Conservation (phyloP, 1,284 basidiomycete species). For the Ceratobasidium sp. region DNA sequence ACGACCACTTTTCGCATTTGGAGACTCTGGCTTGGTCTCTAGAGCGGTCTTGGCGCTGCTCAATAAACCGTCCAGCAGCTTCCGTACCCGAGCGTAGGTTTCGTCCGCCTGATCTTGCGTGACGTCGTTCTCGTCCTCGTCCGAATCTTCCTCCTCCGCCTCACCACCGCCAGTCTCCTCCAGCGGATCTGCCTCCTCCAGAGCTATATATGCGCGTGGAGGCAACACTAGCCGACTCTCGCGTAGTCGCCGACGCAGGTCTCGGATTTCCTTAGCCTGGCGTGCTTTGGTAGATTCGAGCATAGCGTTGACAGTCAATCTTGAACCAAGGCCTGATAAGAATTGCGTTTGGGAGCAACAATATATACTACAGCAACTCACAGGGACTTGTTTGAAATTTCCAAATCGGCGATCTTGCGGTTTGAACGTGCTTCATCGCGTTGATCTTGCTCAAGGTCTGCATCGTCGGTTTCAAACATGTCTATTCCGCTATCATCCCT, state of each 20-base stretch:
- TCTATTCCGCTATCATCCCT: slow-evolving; percentile 40
- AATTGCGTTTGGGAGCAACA: background rate
- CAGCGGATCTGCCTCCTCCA: slow-evolving; percentile 49
- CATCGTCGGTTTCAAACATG: slow-evolving; percentile 39
- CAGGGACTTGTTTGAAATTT: slow-evolving; percentile 82
- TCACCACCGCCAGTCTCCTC: slow-evolving; percentile 10
- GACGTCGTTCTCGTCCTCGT: slow-evolving; percentile 32
- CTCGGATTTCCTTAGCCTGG: slow-evolving; percentile 83
- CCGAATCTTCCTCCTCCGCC: slow-evolving; percentile 35
- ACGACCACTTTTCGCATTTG: background rate
- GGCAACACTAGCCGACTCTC: slow-evolving; percentile 80
- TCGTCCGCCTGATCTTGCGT: slow-evolving; percentile 39
- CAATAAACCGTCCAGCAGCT: slow-evolving; percentile 14
- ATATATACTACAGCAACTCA: slow-evolving; percentile 16
- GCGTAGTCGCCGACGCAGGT: slow-evolving; percentile 76
- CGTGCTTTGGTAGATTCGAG: slow-evolving; percentile 76
- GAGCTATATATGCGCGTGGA: slow-evolving; percentile 66
- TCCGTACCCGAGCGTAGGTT: slow-evolving; percentile 28
- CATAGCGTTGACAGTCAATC: slow-evolving; percentile 74
- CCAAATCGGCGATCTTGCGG: slow-evolving; percentile 78
- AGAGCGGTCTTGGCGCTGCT: slow-evolving; percentile 5
- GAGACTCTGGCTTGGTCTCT: background rate
- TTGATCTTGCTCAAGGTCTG: background rate
- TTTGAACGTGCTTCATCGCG: slow-evolving; percentile 38
- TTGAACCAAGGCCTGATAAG: slow-evolving; percentile 17